A percentile compares a stretch with the other conserved stretches of the same genome.
Evolutionary conservation across 2,329 filamentous ascomycete species (phyloP).

Genomic region (Rhinocladiella similis): DNA sequence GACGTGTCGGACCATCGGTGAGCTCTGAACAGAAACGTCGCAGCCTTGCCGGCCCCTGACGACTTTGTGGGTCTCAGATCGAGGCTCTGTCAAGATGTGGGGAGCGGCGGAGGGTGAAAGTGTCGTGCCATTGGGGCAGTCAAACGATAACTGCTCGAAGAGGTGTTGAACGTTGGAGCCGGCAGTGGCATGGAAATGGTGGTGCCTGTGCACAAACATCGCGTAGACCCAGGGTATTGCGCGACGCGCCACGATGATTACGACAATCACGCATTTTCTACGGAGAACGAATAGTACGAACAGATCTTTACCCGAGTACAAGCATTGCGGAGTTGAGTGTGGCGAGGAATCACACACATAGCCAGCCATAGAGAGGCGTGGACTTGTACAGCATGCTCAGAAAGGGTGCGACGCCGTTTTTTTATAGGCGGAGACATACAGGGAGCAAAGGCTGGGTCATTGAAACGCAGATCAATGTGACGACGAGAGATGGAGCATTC

Average conservation of each 20-base stretch:
- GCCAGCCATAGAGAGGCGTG: not conserved
- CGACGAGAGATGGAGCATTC: not conserved
- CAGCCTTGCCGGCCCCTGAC: constrained; percentile 22
- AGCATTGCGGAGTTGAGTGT: too few relatives aligned
- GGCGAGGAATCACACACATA: too few relatives aligned
- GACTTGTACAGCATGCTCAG: too few relatives aligned
- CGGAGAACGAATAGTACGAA: too few relatives aligned
- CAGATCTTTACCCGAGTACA: too few relatives aligned
- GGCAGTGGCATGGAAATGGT: not conserved
- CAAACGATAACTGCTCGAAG: not conserved
- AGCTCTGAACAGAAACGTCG: constrained; percentile 14
- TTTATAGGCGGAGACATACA: too few relatives aligned
- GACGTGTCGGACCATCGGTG: constrained; percentile 3
- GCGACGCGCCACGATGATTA: not conserved
- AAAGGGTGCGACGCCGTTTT: too few relatives aligned
- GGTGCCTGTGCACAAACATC: not conserved
- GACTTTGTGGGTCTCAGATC: constrained; percentile 12
- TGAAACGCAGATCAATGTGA: constrained; percentile 21
- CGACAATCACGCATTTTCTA: not conserved
- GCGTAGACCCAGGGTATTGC: too few relatives aligned
- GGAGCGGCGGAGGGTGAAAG: not conserved
- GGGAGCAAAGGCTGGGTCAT: not conserved
- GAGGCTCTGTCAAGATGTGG: constrained; percentile 23
- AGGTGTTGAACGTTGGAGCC: not conserved
- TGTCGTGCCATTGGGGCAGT: constrained; percentile 2